phyloP scores from a whole-genome alignment of 2,329 filamentous ascomycete genomes.

The Curvularia lunata region DNA sequence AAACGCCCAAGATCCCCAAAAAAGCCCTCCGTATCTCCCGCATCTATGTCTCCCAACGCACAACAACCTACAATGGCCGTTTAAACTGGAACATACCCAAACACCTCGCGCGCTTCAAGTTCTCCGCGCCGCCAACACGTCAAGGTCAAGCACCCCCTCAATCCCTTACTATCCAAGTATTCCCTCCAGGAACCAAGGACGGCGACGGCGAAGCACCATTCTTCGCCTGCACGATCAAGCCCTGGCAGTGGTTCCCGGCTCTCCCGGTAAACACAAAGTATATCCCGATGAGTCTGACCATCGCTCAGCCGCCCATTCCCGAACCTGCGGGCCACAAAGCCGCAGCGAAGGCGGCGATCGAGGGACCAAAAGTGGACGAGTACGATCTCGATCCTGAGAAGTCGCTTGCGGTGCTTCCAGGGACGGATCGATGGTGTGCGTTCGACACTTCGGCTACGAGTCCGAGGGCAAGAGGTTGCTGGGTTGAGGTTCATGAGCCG shows the following conservation, averaged over 20 bases:
- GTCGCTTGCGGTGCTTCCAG: constrained; percentile 28
- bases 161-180: constrained; percentile 35
- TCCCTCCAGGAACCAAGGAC: constrained; percentile 30
- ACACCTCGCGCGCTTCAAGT: constrained; percentile 44
- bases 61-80: constrained; percentile 43
- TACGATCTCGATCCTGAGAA: constrained; percentile 31
- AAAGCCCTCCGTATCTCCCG: constrained; percentile 39
- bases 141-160: constrained; percentile 23
- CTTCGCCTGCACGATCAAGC: constrained; percentile 36
- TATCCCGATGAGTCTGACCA: constrained; percentile 28
- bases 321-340: constrained; percentile 16
- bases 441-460: constrained; percentile 29
- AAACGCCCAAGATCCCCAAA: constrained; percentile 26
- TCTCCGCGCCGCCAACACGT: constrained; percentile 32
- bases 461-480: constrained; percentile 35
- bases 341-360: constrained; percentile 17
- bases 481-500: constrained; percentile 25
- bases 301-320: constrained; percentile 36
- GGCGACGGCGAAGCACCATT: constrained; percentile 33
- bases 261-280: constrained; percentile 35
- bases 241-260: constrained; percentile 36
- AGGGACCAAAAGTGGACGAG: constrained; percentile 23
- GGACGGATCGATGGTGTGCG: constrained; percentile 35
- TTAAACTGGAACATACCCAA: constrained; percentile 48
- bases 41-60: constrained; percentile 45